These are phyloP conservation scores for Trichosporon inkin DNA, from an alignment of 1,284 basidiomycete species.

Conservation along the genomic window DNA sequence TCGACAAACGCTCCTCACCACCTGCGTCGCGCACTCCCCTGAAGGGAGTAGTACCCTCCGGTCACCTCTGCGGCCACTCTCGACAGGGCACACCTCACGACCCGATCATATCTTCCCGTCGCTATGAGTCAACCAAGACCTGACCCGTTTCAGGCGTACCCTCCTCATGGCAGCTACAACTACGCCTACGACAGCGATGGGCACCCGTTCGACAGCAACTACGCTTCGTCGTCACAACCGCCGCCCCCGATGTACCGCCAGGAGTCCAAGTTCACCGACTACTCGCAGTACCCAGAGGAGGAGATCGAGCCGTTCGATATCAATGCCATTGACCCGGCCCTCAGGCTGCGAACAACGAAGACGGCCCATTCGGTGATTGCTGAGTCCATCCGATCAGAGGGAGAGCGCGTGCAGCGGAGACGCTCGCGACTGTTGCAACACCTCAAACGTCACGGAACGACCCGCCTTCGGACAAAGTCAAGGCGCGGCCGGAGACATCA, in stretches of 20 bases:
- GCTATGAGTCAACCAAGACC: conserved; percentile 1
- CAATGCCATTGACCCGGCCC: conserved; percentile 68
- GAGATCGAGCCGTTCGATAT: conserved; percentile 38
- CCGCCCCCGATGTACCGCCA: conserved; percentile 1
- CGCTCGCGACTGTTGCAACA: conserved; percentile 53
- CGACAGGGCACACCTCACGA: background rate
- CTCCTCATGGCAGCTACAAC: background rate
- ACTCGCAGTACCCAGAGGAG: conserved; percentile 24
- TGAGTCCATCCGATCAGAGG: conserved; percentile 74
- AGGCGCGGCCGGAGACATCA: background rate
- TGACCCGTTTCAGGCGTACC: background rate
- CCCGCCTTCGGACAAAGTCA: conserved; percentile 7
- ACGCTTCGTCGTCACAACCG: conserved; percentile 3
- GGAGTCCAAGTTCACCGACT: background rate
- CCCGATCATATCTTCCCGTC: background rate
- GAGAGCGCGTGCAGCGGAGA: conserved; percentile 61
- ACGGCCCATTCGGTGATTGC: conserved; percentile 84
- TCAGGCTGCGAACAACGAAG: conserved; percentile 77
- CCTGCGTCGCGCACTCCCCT: background rate
- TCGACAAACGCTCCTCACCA: background rate
- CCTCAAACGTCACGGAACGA: conserved; percentile 30
- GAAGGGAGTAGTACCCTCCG: background rate
- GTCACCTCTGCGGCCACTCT: background rate
- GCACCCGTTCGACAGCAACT: conserved; percentile 4
- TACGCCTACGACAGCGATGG: background rate